Percentiles rank a stretch among this genome's conserved stretches.
phyloP scores from a whole-genome alignment of 2,329 filamentous ascomycete genomes.

The Aspergillus sp. region DNA sequence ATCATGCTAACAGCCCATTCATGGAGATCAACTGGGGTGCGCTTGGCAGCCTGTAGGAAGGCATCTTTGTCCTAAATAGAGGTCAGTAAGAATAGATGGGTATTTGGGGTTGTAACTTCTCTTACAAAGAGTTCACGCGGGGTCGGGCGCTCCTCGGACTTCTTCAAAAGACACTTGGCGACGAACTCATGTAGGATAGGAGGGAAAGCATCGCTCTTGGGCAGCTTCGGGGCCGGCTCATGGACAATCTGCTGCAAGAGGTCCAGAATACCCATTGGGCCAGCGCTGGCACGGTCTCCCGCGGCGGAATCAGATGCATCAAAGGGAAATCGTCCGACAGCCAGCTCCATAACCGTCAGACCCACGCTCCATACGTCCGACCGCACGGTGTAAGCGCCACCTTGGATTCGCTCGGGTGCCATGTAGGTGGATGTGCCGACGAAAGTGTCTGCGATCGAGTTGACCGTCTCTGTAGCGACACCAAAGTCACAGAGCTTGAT shows the following conservation, averaged over 20 bases:
- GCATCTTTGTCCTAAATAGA: conserved; percentile 72
- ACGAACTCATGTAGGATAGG: conserved; percentile 95
- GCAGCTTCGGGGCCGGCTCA: conserved; percentile 86
- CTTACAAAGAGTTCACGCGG: conserved; percentile 85
- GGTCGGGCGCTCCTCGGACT: conserved; percentile 81
- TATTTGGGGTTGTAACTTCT: background rate
- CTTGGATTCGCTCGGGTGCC: conserved; percentile 96
- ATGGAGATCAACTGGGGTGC: conserved; percentile 87
- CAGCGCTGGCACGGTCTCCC: conserved; percentile 59
- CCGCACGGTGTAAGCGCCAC: conserved; percentile 94
- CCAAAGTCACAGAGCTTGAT: conserved; percentile 99
- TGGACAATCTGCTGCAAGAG: conserved; percentile 96
- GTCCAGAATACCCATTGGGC: conserved; percentile 90
- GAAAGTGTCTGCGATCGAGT: conserved; percentile 96
- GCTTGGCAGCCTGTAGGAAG: conserved; percentile 93
- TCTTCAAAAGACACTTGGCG: conserved; percentile 89
- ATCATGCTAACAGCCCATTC: conserved; percentile 93
- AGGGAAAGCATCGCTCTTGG: conserved; percentile 96
- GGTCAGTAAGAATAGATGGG: conserved; percentile 16
- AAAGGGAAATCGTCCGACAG: conserved; percentile 96
- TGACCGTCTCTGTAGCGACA: conserved; percentile 95
- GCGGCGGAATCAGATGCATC: conserved; percentile 75
- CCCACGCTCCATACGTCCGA: conserved; percentile 99
- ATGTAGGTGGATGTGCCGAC: conserved; percentile 99
- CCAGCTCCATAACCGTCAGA: conserved; percentile 90